Percentiles rank a stretch among this genome's conserved stretches.
Evolutionary conservation across 2,329 filamentous ascomycete genomes (phyloP).

Genomic region (Diplodia seriata): DNA sequence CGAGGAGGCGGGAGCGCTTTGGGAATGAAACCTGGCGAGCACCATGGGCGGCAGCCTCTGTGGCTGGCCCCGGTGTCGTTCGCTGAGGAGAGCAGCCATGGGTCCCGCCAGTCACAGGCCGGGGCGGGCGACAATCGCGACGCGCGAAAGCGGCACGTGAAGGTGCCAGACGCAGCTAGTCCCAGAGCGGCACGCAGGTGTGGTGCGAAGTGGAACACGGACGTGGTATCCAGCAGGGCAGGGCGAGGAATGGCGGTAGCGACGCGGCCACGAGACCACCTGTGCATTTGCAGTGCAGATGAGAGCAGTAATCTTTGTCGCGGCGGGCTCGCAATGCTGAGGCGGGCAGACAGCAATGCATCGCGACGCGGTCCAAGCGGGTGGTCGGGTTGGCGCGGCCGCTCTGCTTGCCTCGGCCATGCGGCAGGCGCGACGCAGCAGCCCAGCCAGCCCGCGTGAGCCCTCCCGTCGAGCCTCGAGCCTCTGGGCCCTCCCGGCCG

Average conservation of each 20-base stretch:
- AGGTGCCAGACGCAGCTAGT: slow-evolving; percentile 27
- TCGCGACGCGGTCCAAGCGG: slow-evolving; percentile 9
- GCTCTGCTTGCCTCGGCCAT: slow-evolving; percentile 27
- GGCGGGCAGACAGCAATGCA: slow-evolving; percentile 16
- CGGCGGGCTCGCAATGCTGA: slow-evolving; percentile 21
- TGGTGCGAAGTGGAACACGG: slow-evolving; percentile 30
- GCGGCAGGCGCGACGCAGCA: slow-evolving; percentile 18
- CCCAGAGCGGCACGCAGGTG: slow-evolving; percentile 25
- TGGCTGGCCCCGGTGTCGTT: slow-evolving; percentile 22
- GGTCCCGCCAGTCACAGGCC: slow-evolving; percentile 24
- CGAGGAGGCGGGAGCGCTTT: slow-evolving; percentile 20
- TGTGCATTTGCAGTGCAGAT: slow-evolving; percentile 30
- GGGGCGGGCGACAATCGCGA: slow-evolving; percentile 28
- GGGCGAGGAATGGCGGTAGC: slow-evolving; percentile 28
- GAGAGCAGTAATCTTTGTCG: slow-evolving; percentile 30
- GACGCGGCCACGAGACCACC: slow-evolving; percentile 31
- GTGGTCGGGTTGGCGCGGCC: slow-evolving; percentile 25
- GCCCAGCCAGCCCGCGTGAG: slow-evolving; percentile 27
- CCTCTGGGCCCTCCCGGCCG: no score
- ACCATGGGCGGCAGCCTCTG: slow-evolving; percentile 13
- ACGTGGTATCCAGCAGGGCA: slow-evolving; percentile 26
- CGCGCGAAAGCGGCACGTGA: slow-evolving; percentile 30
- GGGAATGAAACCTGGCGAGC: slow-evolving; percentile 29
- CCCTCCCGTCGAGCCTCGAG: not conserved
- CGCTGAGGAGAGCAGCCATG: slow-evolving; percentile 9